These are phyloP conservation scores for Phanerodontia chrysosporium DNA, from an alignment of 768 basidiomycete species.

Conservation along the genomic window DNA sequence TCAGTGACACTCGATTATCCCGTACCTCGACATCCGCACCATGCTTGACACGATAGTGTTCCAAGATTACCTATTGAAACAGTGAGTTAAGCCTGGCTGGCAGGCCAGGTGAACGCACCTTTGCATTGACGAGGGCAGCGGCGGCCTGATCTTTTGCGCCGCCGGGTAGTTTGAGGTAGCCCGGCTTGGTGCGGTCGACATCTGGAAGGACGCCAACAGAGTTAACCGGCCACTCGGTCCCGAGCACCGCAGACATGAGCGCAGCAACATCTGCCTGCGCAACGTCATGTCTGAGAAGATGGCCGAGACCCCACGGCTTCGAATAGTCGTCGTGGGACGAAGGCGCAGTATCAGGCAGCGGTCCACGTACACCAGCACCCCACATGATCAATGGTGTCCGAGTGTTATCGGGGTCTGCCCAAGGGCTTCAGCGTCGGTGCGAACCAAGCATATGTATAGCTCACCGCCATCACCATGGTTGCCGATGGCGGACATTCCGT, in stretches of 20 bases:
- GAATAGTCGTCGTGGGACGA: constrained; percentile 75
- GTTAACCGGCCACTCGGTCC: constrained; percentile 74
- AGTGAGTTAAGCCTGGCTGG: not conserved
- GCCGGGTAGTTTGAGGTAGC: constrained; percentile 46
- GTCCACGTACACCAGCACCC: constrained; percentile 74
- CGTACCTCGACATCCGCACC: constrained; percentile 36
- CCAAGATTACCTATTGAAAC: constrained; percentile 56
- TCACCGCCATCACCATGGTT: constrained; percentile 84
- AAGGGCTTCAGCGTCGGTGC: not conserved
- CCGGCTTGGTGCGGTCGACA: constrained; percentile 53
- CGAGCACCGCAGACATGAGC: constrained; percentile 72
- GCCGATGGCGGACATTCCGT: constrained; percentile 85
- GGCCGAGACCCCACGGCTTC: constrained; percentile 51
- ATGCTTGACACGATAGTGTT: constrained; percentile 76
- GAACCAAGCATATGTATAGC: constrained; percentile 7
- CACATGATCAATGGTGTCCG: constrained; percentile 81
- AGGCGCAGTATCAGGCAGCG: constrained; percentile 44
- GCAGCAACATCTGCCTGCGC: constrained; percentile 82
- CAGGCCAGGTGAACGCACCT: constrained; percentile 32
- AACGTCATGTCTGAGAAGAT: constrained; percentile 65
- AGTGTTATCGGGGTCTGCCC: constrained; percentile 78
- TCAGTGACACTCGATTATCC: not conserved
- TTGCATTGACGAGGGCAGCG: constrained; percentile 60
- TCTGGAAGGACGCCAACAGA: constrained; percentile 81
- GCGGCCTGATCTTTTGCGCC: constrained; percentile 50